Base-by-base conservation (phyloP, 768 basidiomycete species). In the Russula emetica region DNA sequence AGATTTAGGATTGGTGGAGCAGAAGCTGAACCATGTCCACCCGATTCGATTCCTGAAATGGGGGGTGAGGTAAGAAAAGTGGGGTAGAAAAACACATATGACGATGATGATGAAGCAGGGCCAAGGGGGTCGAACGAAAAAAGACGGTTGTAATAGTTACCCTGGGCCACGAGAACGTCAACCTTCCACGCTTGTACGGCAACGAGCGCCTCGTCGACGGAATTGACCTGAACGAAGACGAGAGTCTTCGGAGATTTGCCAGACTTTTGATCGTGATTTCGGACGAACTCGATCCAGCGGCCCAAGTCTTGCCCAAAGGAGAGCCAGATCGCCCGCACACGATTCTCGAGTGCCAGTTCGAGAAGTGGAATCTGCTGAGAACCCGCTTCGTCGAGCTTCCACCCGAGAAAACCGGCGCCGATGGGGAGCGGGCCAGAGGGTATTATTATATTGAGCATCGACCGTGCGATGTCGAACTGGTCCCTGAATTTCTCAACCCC, bases 111-210 rank as follows among this genome's bases (percentile, higher is more conserved):
- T 32, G 18, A 18, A 42, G 55, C 20, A 24, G 36, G 63, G 36
- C 34, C 54, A n/a, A 49, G 61, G 47, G 44, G 8, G 20, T 22
- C n/a, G 40, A 2, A 30, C 3, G 6, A 30, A 30, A 36, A 8
- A 22, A 28, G 8, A 36, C 22, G 7, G 22, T 22, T 0, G 18
- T 18, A n/a, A n/a, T 42, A 7, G 14, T 40, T 68, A 88, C 92
- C 90, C 83, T 94, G 92, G 2, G 83, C 87, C 20, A 94, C 84
- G 60, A 94, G 73, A 42, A 85, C 82, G 71, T 94, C 92, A 9
- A 78, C 83, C 67, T 84, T 82, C 84, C 85, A 90, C n/a, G 82
- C 77, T 32, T 83, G 75, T n/a, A 78, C 71, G 22, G 90, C 90
- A 58, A 78, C 66, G 22, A 79, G 73, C 8, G 86, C 88, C 61